Conservation (phyloP, 1,284 basidiomycete genomes). For the Afroboletus lepidellus region DNA sequence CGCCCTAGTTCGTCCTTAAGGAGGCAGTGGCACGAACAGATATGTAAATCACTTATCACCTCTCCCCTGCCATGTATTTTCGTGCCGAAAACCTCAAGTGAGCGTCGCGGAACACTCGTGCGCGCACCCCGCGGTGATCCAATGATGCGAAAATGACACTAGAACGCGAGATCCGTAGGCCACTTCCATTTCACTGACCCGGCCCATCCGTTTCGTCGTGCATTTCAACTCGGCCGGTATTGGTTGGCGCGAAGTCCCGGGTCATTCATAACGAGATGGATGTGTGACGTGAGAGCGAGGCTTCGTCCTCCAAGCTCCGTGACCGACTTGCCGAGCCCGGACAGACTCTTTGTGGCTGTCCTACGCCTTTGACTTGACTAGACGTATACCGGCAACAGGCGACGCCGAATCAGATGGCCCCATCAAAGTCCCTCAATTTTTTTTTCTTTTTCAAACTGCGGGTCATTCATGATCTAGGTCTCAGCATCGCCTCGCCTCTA, state of each 20-base stretch:
- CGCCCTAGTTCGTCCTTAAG: neutral
- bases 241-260: neutral
- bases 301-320: neutral
- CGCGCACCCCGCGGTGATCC: constrained; percentile 16
- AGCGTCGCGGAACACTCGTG: constrained; percentile 29
- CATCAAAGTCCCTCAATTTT: neutral
- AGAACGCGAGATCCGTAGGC: neutral
- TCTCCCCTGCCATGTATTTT: neutral
- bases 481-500: neutral
- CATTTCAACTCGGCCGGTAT: constrained; percentile 1
- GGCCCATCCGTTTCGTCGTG: neutral
- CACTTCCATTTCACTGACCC: constrained; percentile 10
- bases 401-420: neutral
- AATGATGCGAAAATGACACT: constrained; percentile 11
- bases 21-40: constrained; percentile 5
- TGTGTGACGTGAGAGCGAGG: constrained; percentile 8
- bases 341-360: neutral
- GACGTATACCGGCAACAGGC: neutral
- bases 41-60: constrained; percentile 7
- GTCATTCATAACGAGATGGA: constrained; percentile 9
- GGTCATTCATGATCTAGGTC: neutral
- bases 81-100: constrained; percentile 14
- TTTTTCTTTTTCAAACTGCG: neutral
- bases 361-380: neutral
- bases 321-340: neutral